phyloP scores from a whole-genome alignment of 2,329 filamentous ascomycete genomes.

The Ophiostoma quercus region DNA sequence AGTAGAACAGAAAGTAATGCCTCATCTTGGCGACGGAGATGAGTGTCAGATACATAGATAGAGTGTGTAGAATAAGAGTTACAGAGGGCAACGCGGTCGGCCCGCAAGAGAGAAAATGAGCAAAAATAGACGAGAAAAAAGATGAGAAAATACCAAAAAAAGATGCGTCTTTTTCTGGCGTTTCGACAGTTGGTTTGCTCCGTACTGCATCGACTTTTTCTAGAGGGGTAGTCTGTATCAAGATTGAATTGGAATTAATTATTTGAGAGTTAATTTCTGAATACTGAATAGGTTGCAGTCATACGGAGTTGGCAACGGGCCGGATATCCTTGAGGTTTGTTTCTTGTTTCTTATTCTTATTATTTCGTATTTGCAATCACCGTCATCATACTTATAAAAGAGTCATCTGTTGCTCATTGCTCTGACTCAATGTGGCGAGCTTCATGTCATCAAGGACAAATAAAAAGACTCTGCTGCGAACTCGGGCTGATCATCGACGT shows the following conservation, averaged over 20 bases:
- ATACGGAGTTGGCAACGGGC: slow-evolving; percentile 3
- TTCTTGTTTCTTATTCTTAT: neutral
- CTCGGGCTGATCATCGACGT: slow-evolving; percentile 8
- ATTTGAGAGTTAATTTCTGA: no score
- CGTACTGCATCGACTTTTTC: slow-evolving; percentile 2
- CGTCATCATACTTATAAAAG: no score
- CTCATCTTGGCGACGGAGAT: slow-evolving; percentile 4
- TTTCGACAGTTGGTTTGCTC: neutral
- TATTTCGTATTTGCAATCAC: no score
- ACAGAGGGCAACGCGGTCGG: neutral
- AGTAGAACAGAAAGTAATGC: neutral
- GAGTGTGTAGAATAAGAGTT: neutral
- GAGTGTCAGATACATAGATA: neutral
- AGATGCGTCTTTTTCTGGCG: slow-evolving; percentile 7
- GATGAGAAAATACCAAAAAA: no score
- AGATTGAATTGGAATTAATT: neutral
- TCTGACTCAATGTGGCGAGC: neutral
- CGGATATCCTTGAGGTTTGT: neutral
- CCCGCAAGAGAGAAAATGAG: neutral
- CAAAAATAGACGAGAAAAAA: neutral
- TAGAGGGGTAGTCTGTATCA: slow-evolving; percentile 9
- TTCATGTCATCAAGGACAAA: no score
- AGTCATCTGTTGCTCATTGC: neutral
- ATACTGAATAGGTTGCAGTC: neutral
- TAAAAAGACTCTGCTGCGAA: slow-evolving; percentile 12